phyloP scores from a whole-genome alignment of 2,329 filamentous ascomycete species.

The Tympanopsis confertula region DNA sequence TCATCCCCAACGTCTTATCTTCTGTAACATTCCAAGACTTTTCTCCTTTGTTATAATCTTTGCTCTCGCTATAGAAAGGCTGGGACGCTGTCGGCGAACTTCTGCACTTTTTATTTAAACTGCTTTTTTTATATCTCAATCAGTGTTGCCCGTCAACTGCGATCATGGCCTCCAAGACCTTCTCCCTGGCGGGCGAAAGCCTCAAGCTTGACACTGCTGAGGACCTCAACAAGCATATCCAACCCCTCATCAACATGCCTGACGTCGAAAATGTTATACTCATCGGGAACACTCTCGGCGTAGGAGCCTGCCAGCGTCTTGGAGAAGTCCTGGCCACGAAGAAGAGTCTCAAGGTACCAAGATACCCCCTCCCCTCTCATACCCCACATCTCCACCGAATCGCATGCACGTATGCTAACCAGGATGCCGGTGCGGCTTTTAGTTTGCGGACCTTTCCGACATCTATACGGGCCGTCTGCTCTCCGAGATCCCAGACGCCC shows the following conservation, averaged over 20 bases:
- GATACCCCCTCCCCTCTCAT: background rate
- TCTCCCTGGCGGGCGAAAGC: constrained; percentile 58
- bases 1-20: too few species aligned
- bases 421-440: background rate
- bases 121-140: too few species aligned
- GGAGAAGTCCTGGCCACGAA: constrained; percentile 53
- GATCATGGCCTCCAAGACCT: constrained; percentile 39
- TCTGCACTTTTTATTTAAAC: too few species aligned
- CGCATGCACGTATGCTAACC: background rate
- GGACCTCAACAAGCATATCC: constrained; percentile 55
- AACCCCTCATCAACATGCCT: constrained; percentile 41
- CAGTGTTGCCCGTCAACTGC: too few species aligned
- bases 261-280: constrained; percentile 55
- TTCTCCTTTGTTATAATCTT: too few species aligned
- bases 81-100: too few species aligned
- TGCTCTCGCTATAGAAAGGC: too few species aligned
- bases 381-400: background rate
- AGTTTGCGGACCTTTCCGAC: constrained; percentile 58
- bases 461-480: constrained; percentile 66
- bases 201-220: constrained; percentile 59
- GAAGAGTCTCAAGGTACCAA: constrained; percentile 40
- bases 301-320: constrained; percentile 53
- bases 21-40: too few species aligned
- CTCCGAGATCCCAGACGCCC: constrained; percentile 58
- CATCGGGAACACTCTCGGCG: constrained; percentile 59